Percentiles rank a stretch among this genome's conserved stretches.
These are phyloP conservation scores for Zea luxurians DNA, from an alignment of 176 grass and related monocot genomes.

Conservation along the genomic window DNA sequence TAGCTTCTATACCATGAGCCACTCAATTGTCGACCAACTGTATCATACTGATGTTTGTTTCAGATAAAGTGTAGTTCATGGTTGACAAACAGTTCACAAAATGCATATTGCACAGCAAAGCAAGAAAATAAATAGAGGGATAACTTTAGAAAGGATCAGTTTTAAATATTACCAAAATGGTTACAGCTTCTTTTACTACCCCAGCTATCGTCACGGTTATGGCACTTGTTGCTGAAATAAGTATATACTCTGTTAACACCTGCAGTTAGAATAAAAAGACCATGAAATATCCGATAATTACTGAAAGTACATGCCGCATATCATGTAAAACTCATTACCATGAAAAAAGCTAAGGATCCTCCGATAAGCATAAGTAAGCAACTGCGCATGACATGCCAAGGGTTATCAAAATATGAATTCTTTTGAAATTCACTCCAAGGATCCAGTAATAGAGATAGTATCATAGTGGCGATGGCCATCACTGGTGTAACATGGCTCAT, in stretches of 20 bases:
- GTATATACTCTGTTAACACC: constrained; percentile 98
- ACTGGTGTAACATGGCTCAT: constrained; percentile 96
- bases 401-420: constrained; percentile 85
- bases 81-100: neutral
- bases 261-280: constrained; percentile 51
- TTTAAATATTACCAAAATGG: constrained; percentile 78
- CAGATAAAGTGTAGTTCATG: constrained; percentile 18
- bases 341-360: constrained; percentile 92
- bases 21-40: constrained; percentile 10
- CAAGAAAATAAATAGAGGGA: neutral
- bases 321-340: constrained; percentile 58
- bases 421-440: constrained; percentile 88
- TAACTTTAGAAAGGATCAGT: neutral
- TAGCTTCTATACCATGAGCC: constrained; percentile 5
- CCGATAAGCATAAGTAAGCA: constrained; percentile 93
- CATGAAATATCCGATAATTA: constrained; percentile 32
- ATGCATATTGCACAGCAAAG: constrained; percentile 11
- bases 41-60: constrained; percentile 14
- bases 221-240: constrained; percentile 99
- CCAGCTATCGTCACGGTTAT: constrained; percentile 98
- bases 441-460: constrained; percentile 90
- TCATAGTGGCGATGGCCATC: constrained; percentile 87
- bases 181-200: constrained; percentile 99
- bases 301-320: constrained; percentile 3
- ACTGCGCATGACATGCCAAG: constrained; percentile 76